Percentiles rank a stretch among this genome's conserved stretches.
phyloP scores from a whole-genome alignment of 2,329 filamentous ascomycete species.

The Paraphoma sp. region DNA sequence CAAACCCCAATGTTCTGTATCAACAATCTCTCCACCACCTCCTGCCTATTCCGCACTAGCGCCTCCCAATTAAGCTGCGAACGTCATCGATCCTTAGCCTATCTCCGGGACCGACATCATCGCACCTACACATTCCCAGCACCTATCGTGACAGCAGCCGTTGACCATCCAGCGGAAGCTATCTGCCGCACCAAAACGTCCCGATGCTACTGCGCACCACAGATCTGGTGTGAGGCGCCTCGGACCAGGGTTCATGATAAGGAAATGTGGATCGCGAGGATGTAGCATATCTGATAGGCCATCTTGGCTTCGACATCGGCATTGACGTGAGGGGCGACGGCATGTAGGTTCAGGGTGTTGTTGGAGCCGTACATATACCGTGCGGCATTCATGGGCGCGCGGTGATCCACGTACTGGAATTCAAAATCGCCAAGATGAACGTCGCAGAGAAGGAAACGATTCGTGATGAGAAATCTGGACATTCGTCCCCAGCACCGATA shows the following conservation, averaged over 20 bases:
- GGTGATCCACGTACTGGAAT: not conserved
- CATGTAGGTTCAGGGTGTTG: not conserved
- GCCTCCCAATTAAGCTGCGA: not conserved
- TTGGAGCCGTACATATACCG: not conserved
- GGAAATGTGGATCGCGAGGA: constrained; percentile 1
- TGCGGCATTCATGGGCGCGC: not conserved
- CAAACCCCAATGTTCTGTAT: not conserved
- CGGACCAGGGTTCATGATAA: constrained; percentile 3
- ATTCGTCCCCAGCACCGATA: not conserved
- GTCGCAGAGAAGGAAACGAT: not conserved
- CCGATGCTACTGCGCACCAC: not conserved
- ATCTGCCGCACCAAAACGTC: not conserved
- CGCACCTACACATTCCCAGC: not conserved
- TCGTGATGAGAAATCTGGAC: not conserved
- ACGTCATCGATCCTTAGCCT: not conserved
- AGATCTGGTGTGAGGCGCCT: not conserved
- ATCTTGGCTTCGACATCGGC: not conserved
- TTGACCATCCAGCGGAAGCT: not conserved
- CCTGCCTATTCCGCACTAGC: not conserved
- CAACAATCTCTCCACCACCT: not conserved
- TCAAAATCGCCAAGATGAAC: not conserved
- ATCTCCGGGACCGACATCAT: not conserved
- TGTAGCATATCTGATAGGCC: not conserved
- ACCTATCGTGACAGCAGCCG: not conserved
- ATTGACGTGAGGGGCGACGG: not conserved